A percentile compares a stretch with the other conserved stretches of the same genome.
These are phyloP conservation scores for Fomitopsis pinicola DNA, from an alignment of 1,284 basidiomycete species.

Conservation along the genomic window DNA sequence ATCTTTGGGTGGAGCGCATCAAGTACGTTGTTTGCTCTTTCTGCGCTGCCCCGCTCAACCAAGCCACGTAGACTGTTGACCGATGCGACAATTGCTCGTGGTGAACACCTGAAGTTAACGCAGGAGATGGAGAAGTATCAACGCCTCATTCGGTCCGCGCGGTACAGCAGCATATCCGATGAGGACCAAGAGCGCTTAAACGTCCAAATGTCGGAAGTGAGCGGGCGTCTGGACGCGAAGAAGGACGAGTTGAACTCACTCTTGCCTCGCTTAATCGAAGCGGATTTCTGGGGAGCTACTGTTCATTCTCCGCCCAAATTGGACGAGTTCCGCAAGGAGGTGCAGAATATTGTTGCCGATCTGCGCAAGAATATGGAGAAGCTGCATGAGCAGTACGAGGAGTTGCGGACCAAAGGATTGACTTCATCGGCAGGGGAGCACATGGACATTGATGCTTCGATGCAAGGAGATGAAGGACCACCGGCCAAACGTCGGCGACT, in stretches of 20 bases:
- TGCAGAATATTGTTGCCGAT: conserved; percentile 24
- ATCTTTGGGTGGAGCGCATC: conserved; percentile 28
- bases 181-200: conserved; percentile 17
- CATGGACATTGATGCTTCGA: neutral
- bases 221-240: conserved; percentile 21
- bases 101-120: conserved; percentile 20
- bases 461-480: conserved; percentile 12
- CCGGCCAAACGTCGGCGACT: conserved; percentile 29
- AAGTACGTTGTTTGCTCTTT: conserved; percentile 18
- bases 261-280: conserved; percentile 27
- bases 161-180: conserved; percentile 13
- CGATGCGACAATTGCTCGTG: conserved; percentile 21
- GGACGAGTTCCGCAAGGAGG: conserved; percentile 18
- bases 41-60: neutral
- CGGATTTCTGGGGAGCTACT: conserved; percentile 36
- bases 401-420: neutral
- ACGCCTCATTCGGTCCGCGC: conserved; percentile 15
- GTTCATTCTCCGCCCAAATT: conserved; percentile 12
- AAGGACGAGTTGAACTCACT: conserved; percentile 24
- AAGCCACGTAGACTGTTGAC: conserved; percentile 19
- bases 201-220: conserved; percentile 21
- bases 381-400: conserved; percentile 15
- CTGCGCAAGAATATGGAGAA: conserved; percentile 22
- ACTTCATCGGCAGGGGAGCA: neutral
- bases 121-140: conserved; percentile 19